These are phyloP conservation scores for Toxoplasma gondii DNA, from an alignment of 169 alveolate species.

Conservation along the genomic window DNA sequence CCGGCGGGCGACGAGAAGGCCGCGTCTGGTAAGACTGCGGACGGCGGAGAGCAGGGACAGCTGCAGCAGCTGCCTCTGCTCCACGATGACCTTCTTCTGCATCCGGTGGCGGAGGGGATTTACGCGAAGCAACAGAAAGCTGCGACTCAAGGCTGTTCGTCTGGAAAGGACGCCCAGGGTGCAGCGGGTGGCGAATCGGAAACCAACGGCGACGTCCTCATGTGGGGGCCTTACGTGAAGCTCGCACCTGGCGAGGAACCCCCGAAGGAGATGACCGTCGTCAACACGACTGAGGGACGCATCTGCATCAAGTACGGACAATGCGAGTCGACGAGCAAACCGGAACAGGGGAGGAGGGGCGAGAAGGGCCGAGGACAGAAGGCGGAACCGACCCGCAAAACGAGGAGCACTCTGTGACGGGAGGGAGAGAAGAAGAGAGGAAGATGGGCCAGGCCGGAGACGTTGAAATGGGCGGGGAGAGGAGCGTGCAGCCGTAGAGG, in stretches of 20 bases:
- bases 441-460: not conserved
- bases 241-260: conserved; percentile 54
- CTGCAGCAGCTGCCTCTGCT: conserved; percentile 64
- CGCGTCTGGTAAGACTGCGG: not conserved
- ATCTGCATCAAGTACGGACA: conserved; percentile 66
- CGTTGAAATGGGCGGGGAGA: not conserved
- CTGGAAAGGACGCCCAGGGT: not conserved
- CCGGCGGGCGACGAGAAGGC: not conserved
- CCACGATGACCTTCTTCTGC: conserved; percentile 68
- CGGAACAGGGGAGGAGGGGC: not conserved
- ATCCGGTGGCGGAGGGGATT: conserved; percentile 64
- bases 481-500: not conserved
- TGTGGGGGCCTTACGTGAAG: conserved; percentile 67
- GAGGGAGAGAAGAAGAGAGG: not conserved
- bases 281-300: conserved; percentile 60
- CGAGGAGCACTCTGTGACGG: not conserved
- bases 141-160: not conserved
- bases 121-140: conserved; percentile 57
- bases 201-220: conserved; percentile 31
- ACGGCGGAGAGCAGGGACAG: conserved; percentile 17
- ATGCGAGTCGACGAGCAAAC: not conserved
- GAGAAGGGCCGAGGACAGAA: not conserved
- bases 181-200: not conserved
- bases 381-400: not conserved
- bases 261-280: conserved; percentile 55